These are phyloP conservation scores for Gremmenia infestans DNA, from an alignment of 2,329 filamentous ascomycete genomes.

Conservation along the genomic window DNA sequence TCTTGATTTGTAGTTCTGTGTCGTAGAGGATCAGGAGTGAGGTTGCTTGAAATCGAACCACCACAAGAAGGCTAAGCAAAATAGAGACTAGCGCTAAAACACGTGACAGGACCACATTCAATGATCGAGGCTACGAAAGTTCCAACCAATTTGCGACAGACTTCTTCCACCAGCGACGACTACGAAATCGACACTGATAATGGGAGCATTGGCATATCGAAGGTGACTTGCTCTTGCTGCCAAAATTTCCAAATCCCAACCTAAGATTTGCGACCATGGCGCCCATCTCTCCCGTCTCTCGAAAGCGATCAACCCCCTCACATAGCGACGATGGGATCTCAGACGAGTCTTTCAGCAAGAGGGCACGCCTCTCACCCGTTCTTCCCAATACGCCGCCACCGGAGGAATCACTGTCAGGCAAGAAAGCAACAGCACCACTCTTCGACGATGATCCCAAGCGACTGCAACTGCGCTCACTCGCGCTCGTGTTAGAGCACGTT, in stretches of 20 bases:
- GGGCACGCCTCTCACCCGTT: constrained; percentile 15
- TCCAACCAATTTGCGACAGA: neutral
- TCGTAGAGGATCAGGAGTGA: constrained; percentile 10
- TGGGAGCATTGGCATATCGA: neutral
- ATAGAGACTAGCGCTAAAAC: neutral
- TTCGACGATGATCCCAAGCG: constrained; percentile 28
- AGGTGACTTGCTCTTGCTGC: constrained; percentile 2
- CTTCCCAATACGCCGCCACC: constrained; percentile 25
- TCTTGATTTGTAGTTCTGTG: constrained; percentile 27
- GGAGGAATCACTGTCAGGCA: constrained; percentile 10
- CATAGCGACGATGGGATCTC: constrained; percentile 23
- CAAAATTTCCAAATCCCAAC: neutral
- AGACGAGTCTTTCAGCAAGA: constrained; percentile 25
- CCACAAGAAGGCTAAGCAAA: constrained; percentile 1
- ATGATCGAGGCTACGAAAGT: constrained; percentile 1
- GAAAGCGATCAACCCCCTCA: constrained; percentile 25
- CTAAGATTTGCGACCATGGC: constrained; percentile 15
- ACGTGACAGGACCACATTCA: constrained; percentile 5
- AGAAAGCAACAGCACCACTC: constrained; percentile 9
- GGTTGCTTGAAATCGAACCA: constrained; percentile 24
- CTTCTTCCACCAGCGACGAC: neutral
- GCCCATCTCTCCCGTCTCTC: constrained; percentile 20
- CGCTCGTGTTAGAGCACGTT: constrained; percentile 50
- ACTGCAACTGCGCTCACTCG: constrained; percentile 49
- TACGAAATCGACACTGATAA: neutral